Conservation (phyloP, 202 grass and related monocot genomes). For the Eragrostis tef region DNA sequence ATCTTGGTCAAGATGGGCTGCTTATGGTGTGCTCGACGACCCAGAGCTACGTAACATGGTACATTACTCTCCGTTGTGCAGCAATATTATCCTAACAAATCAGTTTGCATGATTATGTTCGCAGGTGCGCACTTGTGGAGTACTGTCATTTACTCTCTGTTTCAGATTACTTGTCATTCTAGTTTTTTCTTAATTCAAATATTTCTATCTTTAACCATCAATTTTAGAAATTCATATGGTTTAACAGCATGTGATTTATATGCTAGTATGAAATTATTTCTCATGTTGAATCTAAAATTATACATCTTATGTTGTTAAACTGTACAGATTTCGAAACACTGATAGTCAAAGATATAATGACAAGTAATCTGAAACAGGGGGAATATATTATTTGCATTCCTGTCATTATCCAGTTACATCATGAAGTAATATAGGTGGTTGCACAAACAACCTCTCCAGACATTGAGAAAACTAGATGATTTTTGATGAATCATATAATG, state of each 20-base stretch:
- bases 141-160: not conserved
- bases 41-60: slow-evolving; percentile 66
- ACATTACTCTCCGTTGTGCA: slow-evolving; percentile 15
- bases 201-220: not conserved
- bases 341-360: not conserved
- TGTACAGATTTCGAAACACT: not conserved
- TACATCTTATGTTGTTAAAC: not conserved
- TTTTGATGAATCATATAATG: slow-evolving; percentile 12
- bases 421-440: slow-evolving; percentile 10
- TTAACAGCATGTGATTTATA: not conserved
- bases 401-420: slow-evolving; percentile 28
- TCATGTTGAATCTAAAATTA: not conserved
- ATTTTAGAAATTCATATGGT: not conserved
- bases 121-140: not conserved
- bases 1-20: slow-evolving; percentile 96
- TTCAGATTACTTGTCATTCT: not conserved
- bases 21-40: slow-evolving; percentile 85
- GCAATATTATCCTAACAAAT: slow-evolving; percentile 24
- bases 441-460: slow-evolving; percentile 3
- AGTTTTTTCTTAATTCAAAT: not conserved
- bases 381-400: slow-evolving; percentile 31
- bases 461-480: not conserved
- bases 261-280: not conserved
- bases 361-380: not conserved
- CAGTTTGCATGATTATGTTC: slow-evolving; percentile 22